Base-by-base conservation (phyloP, 1,139 yeast species). In the Saccharomyces hybrid region DNA sequence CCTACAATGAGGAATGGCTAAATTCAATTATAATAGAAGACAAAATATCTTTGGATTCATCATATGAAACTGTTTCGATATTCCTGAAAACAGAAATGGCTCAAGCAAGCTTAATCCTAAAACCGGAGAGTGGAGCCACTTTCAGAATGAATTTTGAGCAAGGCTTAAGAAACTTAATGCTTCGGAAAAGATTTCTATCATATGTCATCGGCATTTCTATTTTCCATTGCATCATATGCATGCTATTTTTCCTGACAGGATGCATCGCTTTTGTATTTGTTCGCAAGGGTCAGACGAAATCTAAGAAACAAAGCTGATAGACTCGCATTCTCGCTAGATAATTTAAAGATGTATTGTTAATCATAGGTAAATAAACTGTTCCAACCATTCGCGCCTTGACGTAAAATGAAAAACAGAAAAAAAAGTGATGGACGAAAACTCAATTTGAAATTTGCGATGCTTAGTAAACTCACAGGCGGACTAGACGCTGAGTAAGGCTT, bases 111-210 rank as follows among this genome's bases (percentile, higher is more conserved):
- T 16, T 64, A 13, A 51, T 60, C 13, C 51, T 64, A 20, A 55
- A 52, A 2, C 59, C 63, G 2, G 56, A 59, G 4, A 64, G 68
- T 2, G 53, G 50, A 6, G 29, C 63, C n/a, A 57, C 50, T 14
- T 59, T 64, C n/a, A 57, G 64, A 44, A 59, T 63, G 59, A 59
- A 58, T 49, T 65, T 64, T 46, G 56, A 58, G 4, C 66, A 65
- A 48, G 69, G 66, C 7, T 48, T 66, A 51, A 57, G 70, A 49
- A 65, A 67, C 51, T 53, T 66, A 26, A 65, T 68, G 70, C 49
- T 65, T 27, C 59, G 63, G 16, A 60, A 64, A 59, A 55, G 54
- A 27, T 56, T 56, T 31, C 49, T 65, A 8, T 58, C 69, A 9
- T 64, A 67, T 54, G 46, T 61, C 1, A 52, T 63, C 16, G 71